phyloP scores from a whole-genome alignment of 768 basidiomycete species.

The Termitomyces sp. region DNA sequence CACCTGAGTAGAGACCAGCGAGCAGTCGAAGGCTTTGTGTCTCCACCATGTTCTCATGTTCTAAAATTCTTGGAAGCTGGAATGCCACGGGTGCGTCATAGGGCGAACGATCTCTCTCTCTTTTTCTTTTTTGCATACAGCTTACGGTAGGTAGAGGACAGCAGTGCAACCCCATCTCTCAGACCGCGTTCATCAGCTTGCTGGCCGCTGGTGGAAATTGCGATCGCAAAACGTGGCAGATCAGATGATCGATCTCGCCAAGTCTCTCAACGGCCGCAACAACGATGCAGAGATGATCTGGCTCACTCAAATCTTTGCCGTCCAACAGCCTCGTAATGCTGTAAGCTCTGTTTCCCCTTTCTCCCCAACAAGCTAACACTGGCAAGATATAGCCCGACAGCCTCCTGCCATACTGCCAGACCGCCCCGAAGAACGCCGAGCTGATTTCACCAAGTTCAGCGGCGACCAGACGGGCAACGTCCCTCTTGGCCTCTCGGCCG shows the following conservation, averaged over 20 bases:
- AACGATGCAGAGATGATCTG: conserved; percentile 41
- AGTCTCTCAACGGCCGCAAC: conserved; percentile 31
- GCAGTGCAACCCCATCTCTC: conserved; percentile 44
- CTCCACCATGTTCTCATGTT: no score
- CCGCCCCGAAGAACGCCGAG: conserved; percentile 43
- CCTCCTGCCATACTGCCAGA: conserved; percentile 47
- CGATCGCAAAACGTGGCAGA: conserved; percentile 47
- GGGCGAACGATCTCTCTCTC: background rate
- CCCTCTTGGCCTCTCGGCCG: conserved; percentile 37
- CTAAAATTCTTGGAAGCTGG: background rate
- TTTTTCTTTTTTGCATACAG: conserved; percentile 26
- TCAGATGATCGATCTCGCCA: conserved; percentile 46
- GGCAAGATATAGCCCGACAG: conserved; percentile 36
- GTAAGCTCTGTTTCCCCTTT: conserved; percentile 28
- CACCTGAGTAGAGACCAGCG: background rate
- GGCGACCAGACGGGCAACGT: conserved; percentile 41
- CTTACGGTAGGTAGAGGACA: conserved; percentile 39
- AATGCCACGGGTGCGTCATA: background rate
- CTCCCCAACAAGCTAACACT: background rate
- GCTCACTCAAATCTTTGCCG: conserved; percentile 44
- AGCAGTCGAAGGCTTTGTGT: no score
- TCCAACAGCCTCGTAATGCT: conserved; percentile 48
- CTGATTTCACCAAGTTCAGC: conserved; percentile 42
- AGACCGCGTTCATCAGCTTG: conserved; percentile 41
- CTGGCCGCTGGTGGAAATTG: conserved; percentile 41